Evolutionary conservation across 441 rosid species (phyloP).

Genomic region (Arabidopsis lyrata): DNA sequence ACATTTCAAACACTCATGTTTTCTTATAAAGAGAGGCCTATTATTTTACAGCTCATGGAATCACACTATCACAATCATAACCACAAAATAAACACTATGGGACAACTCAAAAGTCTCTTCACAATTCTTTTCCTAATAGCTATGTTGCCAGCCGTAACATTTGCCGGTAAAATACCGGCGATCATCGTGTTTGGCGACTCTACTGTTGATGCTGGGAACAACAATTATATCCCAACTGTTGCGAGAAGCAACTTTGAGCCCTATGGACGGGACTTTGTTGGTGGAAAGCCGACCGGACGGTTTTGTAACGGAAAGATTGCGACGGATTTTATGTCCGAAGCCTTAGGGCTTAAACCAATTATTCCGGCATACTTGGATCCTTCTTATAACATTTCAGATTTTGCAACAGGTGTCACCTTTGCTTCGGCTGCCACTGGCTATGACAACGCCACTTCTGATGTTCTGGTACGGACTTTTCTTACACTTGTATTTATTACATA

Average conservation of each 20-base stretch:
- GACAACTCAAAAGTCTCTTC: slow-evolving; percentile 29
- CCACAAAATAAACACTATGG: slow-evolving; percentile 26
- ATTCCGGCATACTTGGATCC: slow-evolving; percentile 73
- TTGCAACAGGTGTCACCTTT: slow-evolving; percentile 70
- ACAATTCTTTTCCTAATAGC: slow-evolving; percentile 27
- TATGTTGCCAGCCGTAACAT: neutral
- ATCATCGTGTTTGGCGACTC: slow-evolving; percentile 76
- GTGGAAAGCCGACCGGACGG: slow-evolving; percentile 62
- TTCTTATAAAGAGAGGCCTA: slow-evolving; percentile 25
- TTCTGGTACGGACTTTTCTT: slow-evolving; percentile 51
- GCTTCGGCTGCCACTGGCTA: slow-evolving; percentile 81
- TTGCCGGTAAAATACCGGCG: slow-evolving; percentile 54
- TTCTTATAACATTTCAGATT: slow-evolving; percentile 56
- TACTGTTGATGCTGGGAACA: slow-evolving; percentile 68
- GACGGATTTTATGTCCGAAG: slow-evolving; percentile 60
- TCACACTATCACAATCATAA: slow-evolving; percentile 31
- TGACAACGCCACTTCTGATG: slow-evolving; percentile 66
- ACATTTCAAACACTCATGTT: slow-evolving; percentile 30
- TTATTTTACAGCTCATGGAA: slow-evolving; percentile 26
- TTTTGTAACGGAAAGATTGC: slow-evolving; percentile 67
- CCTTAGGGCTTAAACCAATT: slow-evolving; percentile 53
- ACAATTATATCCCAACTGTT: slow-evolving; percentile 62
- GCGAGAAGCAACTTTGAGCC: slow-evolving; percentile 75
- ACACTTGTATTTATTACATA: slow-evolving; percentile 9
- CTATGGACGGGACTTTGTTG: slow-evolving; percentile 64